Conservation (phyloP, 495 filamentous ascomycete species). For the Aspergillus haitiensis region DNA sequence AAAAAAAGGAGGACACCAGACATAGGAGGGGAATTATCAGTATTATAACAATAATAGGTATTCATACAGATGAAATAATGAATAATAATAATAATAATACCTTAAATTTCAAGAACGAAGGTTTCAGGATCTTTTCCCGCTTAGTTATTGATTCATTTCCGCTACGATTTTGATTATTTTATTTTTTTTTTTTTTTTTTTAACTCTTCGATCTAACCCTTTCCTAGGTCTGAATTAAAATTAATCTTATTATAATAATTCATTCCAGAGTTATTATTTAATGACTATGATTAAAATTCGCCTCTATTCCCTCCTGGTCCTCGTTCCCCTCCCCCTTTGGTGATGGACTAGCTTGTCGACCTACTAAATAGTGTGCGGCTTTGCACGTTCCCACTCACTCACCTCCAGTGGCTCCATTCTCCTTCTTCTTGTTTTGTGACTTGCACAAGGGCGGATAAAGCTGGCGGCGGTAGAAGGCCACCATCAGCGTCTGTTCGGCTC, state of each 20-base stretch:
- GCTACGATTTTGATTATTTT: conserved; percentile 22
- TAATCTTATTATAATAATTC: conserved; percentile 17
- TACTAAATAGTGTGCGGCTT: conserved; percentile 13
- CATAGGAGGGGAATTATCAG: conserved; percentile 21
- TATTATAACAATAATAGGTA: conserved; percentile 24
- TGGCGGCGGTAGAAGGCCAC: conserved; percentile 40
- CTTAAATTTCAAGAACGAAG: not conserved
- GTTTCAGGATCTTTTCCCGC: conserved; percentile 13
- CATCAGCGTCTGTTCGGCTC: conserved; percentile 35
- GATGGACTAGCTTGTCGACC: not conserved
- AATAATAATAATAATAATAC: conserved; percentile 1
- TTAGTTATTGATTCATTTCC: conserved; percentile 22
- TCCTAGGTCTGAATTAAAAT: conserved; percentile 4
- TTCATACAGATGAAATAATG: not conserved
- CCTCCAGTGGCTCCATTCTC: conserved; percentile 22
- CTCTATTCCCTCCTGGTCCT: not conserved
- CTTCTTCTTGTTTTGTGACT: conserved; percentile 16
- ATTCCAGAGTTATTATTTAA: not conserved
- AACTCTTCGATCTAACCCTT: conserved; percentile 6
- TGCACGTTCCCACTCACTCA: conserved; percentile 22
- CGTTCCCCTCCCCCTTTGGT: not conserved
- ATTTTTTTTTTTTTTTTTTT: too few species aligned
- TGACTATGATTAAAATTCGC: not conserved
- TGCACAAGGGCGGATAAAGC: conserved; percentile 33
- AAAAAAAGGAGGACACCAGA: conserved; percentile 10